phyloP scores from a whole-genome alignment of 148 eudicot genomes.

The Chenopodium formosanum region DNA sequence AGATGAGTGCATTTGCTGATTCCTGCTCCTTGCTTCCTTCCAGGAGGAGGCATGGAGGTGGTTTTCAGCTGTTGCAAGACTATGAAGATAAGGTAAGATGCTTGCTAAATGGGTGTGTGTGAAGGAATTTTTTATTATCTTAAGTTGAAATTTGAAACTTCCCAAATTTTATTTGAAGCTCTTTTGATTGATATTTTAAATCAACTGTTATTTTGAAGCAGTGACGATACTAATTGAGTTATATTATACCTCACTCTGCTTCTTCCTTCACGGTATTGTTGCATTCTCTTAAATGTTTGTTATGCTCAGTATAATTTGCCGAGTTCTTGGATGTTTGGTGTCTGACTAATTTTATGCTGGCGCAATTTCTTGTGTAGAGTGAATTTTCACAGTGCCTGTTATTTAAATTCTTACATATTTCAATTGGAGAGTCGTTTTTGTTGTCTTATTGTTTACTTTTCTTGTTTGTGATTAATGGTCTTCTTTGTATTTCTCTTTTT shows the following conservation, averaged over 20 bases:
- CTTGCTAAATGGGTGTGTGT: background rate
- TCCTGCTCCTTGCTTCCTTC: background rate
- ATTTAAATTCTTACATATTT: background rate
- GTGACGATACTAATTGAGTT: background rate
- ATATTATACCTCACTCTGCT: background rate
- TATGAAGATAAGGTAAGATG: background rate
- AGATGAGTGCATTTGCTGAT: background rate
- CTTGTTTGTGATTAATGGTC: constrained; percentile 1
- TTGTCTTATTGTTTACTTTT: background rate
- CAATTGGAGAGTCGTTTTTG: background rate
- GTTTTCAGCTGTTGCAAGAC: background rate
- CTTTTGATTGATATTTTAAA: background rate
- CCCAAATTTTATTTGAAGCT: background rate
- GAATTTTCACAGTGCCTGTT: background rate
- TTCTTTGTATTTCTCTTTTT: background rate
- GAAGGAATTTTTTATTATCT: background rate
- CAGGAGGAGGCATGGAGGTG: background rate
- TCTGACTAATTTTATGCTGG: background rate
- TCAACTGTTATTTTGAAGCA: background rate
- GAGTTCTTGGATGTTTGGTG: constrained; percentile 1
- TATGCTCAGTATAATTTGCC: background rate
- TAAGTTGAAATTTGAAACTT: background rate
- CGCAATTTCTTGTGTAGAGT: background rate
- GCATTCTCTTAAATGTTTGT: background rate
- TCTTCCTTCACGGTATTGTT: background rate